Conservation (phyloP, 352 stramenopile species). For the Phytophthora pluvialis region DNA sequence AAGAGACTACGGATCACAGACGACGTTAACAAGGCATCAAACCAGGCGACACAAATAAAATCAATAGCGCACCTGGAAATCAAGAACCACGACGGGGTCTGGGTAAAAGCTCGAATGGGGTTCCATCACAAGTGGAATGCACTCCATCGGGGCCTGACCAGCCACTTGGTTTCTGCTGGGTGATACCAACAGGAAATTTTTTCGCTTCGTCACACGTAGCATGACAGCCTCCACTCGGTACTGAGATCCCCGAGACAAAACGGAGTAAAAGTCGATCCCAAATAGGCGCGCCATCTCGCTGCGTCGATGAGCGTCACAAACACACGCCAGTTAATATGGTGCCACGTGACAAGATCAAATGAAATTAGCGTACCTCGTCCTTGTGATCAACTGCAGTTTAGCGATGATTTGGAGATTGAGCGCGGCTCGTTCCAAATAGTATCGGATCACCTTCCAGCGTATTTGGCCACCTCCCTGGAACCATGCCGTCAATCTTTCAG, state of each 20-base stretch:
- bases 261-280: conserved; percentile 95
- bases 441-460: conserved; percentile 64
- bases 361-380: conserved; percentile 58
- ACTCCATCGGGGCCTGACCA: conserved; percentile 91
- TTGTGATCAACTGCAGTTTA: conserved; percentile 87
- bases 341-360: neutral
- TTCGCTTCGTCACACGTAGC: conserved; percentile 90
- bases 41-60: neutral
- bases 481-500: conserved; percentile 64
- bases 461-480: conserved; percentile 46
- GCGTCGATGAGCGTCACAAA: neutral
- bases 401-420: conserved; percentile 81
- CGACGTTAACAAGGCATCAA: neutral
- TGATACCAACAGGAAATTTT: conserved; percentile 88
- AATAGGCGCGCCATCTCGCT: conserved; percentile 94
- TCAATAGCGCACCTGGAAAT: conserved; percentile 91
- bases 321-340: conserved; percentile 5
- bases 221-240: conserved; percentile 95
- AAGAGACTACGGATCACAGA: conserved; percentile 81
- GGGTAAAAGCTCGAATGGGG: conserved; percentile 96
- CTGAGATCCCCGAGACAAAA: conserved; percentile 92
- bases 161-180: conserved; percentile 86
- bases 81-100: conserved; percentile 98
- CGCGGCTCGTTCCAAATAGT: conserved; percentile 51
- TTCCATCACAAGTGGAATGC: conserved; percentile 95